A percentile compares a stretch with the other conserved stretches of the same genome.
Evolutionary conservation across 192 early-diverging fungal genomes (phyloP).

Genomic region (Coemansia sp.): DNA sequence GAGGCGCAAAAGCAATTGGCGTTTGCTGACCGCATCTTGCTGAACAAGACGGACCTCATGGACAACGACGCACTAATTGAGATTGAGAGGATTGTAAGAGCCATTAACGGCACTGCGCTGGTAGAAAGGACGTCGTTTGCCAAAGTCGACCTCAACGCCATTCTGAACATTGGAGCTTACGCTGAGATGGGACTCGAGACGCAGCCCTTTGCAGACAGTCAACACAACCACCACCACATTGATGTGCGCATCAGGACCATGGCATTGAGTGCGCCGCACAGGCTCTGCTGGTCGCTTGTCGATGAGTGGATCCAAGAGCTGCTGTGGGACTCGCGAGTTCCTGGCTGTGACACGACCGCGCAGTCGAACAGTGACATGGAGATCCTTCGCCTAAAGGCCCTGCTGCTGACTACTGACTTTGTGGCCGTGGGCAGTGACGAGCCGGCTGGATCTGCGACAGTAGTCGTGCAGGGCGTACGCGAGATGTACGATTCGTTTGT

Average conservation of each 20-base stretch:
- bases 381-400: slow-evolving; percentile 61
- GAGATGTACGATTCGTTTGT: slow-evolving; percentile 61
- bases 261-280: slow-evolving; percentile 51
- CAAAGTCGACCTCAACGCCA: slow-evolving; percentile 49
- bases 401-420: slow-evolving; percentile 44
- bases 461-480: slow-evolving; percentile 64
- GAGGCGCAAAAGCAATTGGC: slow-evolving; percentile 74
- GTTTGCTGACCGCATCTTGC: slow-evolving; percentile 79
- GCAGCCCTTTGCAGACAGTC: slow-evolving; percentile 17
- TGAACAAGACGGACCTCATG: slow-evolving; percentile 87
- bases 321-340: slow-evolving; percentile 61
- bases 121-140: slow-evolving; percentile 13
- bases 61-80: slow-evolving; percentile 29
- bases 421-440: slow-evolving; percentile 29
- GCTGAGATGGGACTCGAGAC: slow-evolving; percentile 12
- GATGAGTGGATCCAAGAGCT: slow-evolving; percentile 78
- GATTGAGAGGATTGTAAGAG: slow-evolving; percentile 38
- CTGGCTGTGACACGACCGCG: slow-evolving; percentile 6
- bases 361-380: slow-evolving; percentile 25
- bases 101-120: slow-evolving; percentile 43
- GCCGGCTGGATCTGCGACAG: slow-evolving; percentile 13
- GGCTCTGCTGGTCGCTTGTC: slow-evolving; percentile 53
- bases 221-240: slow-evolving; percentile 26
- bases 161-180: slow-evolving; percentile 57
- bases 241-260: slow-evolving; percentile 57